These are phyloP conservation scores for Bromus sterilis DNA, from an alignment of 176 grass and related monocot species.

Conservation along the genomic window DNA sequence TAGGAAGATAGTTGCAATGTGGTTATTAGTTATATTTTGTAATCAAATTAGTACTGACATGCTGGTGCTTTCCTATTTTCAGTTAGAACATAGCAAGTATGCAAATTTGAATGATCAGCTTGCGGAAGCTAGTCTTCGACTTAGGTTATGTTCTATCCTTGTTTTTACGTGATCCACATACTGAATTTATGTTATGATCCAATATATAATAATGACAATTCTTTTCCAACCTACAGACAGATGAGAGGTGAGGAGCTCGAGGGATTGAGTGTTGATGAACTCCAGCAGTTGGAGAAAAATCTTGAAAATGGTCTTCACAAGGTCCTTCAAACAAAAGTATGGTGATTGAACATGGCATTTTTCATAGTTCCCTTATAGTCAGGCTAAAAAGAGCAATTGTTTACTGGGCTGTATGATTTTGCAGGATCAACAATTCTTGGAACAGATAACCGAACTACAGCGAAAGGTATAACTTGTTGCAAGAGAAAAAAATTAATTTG, in stretches of 20 bases:
- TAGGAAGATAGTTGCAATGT: neutral
- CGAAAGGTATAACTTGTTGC: slow-evolving; percentile 49
- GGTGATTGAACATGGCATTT: neutral
- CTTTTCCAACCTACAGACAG: slow-evolving; percentile 45
- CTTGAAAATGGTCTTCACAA: slow-evolving; percentile 65
- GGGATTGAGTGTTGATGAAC: slow-evolving; percentile 65
- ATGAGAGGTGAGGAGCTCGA: slow-evolving; percentile 99
- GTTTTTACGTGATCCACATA: neutral
- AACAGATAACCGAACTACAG: slow-evolving; percentile 71
- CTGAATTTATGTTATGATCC: neutral
- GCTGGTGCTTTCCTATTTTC: neutral
- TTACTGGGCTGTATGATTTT: slow-evolving; percentile 15
- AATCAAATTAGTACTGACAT: neutral
- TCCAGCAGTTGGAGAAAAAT: slow-evolving; percentile 78
- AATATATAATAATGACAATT: slow-evolving; percentile 3
- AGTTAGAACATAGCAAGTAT: slow-evolving; percentile 80
- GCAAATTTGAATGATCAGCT: slow-evolving; percentile 80
- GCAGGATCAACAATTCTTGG: slow-evolving; percentile 75
- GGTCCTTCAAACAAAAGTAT: slow-evolving; percentile 82
- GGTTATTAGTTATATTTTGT: neutral
- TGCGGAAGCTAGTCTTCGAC: slow-evolving; percentile 60
- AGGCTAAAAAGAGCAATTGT: neutral
- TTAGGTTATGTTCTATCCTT: slow-evolving; percentile 47
- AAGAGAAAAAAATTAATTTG: neutral
- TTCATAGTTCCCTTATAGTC: neutral